phyloP scores from a whole-genome alignment of 768 basidiomycete genomes.

The Fistulinella prunicolor region DNA sequence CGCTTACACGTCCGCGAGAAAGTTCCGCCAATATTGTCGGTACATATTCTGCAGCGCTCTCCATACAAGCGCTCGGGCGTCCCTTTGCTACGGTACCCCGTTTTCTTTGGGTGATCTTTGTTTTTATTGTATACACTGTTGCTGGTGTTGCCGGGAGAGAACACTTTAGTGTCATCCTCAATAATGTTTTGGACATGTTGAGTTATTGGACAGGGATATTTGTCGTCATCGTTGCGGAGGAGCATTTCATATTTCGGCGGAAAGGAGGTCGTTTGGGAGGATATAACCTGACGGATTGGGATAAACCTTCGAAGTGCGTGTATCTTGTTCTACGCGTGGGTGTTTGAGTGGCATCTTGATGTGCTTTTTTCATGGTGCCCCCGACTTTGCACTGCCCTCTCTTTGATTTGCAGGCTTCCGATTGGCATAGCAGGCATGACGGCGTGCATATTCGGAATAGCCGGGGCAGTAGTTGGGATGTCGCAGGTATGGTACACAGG shows the following conservation, averaged over 20 bases:
- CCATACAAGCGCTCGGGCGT: slow-evolving; percentile 44
- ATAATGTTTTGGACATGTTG: slow-evolving; percentile 42
- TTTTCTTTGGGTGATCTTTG: slow-evolving; percentile 44
- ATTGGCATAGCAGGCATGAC: slow-evolving; percentile 46
- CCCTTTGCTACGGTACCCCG: slow-evolving; percentile 43
- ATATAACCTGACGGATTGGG: slow-evolving; percentile 52
- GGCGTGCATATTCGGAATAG: slow-evolving; percentile 46
- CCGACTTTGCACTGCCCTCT: background rate
- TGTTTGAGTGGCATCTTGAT: too few species aligned
- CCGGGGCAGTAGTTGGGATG: slow-evolving; percentile 52
- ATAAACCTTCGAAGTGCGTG: slow-evolving; percentile 36
- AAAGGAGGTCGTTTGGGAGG: slow-evolving; percentile 41
- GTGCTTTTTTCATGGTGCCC: too few species aligned
- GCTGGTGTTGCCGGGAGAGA: slow-evolving; percentile 42
- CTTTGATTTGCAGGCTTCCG: slow-evolving; percentile 35
- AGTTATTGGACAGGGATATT: slow-evolving; percentile 49
- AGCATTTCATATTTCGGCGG: slow-evolving; percentile 47
- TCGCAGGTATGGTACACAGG: slow-evolving; percentile 53
- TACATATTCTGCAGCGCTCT: slow-evolving; percentile 47
- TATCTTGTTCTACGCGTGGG: background rate
- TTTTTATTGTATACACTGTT: slow-evolving; percentile 38
- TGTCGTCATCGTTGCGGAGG: slow-evolving; percentile 43
- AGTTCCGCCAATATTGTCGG: slow-evolving; percentile 42
- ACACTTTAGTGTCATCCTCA: slow-evolving; percentile 42
- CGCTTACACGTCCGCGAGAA: background rate